These are phyloP conservation scores for Boletus sensibilis DNA, from an alignment of 768 basidiomycete genomes.

Conservation along the genomic window DNA sequence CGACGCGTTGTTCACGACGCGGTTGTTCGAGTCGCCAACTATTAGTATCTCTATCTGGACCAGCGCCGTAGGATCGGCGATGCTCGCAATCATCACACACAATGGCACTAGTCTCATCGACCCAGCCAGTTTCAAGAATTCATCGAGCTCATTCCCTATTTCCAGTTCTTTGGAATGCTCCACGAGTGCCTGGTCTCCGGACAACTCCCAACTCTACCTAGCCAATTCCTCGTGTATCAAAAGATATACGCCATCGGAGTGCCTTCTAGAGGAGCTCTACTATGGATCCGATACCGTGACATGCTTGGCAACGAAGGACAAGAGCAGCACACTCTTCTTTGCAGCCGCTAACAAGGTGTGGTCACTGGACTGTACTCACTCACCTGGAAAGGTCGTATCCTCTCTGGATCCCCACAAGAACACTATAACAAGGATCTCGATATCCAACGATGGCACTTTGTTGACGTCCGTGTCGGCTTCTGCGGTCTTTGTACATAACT, in stretches of 20 bases:
- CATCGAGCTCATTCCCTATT: constrained; percentile 41
- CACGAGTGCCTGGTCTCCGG: constrained; percentile 50
- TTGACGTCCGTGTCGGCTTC: constrained; percentile 55
- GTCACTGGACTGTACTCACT: constrained; percentile 46
- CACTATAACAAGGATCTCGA: constrained; percentile 50
- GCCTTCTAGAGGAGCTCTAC: constrained; percentile 46
- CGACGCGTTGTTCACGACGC: constrained; percentile 19
- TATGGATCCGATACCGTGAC: constrained; percentile 27
- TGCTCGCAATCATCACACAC: constrained; percentile 56
- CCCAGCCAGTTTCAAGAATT: constrained; percentile 44
- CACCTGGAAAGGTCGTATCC: constrained; percentile 41
- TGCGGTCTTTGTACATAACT: constrained; percentile 59
- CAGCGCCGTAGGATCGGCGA: constrained; percentile 21
- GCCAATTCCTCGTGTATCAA: constrained; percentile 47
- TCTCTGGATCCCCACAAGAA: constrained; percentile 53
- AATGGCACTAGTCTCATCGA: constrained; percentile 50
- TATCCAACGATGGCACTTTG: constrained; percentile 57
- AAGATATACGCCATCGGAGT: constrained; percentile 50
- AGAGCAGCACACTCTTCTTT: constrained; percentile 46
- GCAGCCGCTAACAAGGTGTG: constrained; percentile 45
- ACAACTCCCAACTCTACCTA: constrained; percentile 56
- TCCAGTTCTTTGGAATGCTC: constrained; percentile 32
- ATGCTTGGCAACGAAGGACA: constrained; percentile 35
- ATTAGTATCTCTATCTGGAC: constrained; percentile 2
- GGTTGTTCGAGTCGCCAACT: constrained; percentile 5